Conservation (phyloP, 202 grass and related monocot genomes). For the Elaeis oleifera region DNA sequence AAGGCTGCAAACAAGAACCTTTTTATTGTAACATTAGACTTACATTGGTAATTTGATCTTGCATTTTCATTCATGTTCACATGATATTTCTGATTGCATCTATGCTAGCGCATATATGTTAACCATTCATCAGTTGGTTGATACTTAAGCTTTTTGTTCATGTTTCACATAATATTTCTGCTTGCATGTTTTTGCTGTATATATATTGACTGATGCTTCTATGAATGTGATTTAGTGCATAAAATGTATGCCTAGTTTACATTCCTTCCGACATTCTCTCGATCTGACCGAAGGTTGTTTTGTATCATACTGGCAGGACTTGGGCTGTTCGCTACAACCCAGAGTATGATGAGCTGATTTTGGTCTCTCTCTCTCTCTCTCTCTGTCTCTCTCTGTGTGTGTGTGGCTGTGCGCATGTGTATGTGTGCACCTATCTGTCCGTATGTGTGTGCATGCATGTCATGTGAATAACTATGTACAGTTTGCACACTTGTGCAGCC, state of each 20-base stretch:
- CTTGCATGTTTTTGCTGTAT: no score
- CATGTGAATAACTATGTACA: no score
- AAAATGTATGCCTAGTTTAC: no score
- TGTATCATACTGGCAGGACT: constrained; percentile 53
- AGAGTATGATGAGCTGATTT: constrained; percentile 69
- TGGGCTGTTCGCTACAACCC: constrained; percentile 78
- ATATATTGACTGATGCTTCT: no score
- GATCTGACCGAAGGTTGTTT: not conserved
- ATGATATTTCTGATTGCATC: not conserved
- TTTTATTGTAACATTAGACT: not conserved
- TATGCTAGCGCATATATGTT: constrained; percentile 6
- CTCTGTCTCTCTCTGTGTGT: not conserved
- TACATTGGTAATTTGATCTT: not conserved
- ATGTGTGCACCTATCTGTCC: no score
- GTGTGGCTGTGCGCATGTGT: no score
- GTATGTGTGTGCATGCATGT: not conserved
- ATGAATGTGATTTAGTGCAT: no score
- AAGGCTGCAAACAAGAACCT: not conserved
- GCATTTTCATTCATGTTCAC: constrained; percentile 1
- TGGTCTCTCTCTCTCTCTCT: constrained; percentile 37
- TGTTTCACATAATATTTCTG: no score
- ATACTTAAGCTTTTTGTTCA: no score
- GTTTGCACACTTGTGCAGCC: not conserved
- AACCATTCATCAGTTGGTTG: not conserved
- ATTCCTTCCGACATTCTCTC: no score